These are phyloP conservation scores for Thozetella sp. DNA, from an alignment of 495 filamentous ascomycete genomes.

Conservation along the genomic window DNA sequence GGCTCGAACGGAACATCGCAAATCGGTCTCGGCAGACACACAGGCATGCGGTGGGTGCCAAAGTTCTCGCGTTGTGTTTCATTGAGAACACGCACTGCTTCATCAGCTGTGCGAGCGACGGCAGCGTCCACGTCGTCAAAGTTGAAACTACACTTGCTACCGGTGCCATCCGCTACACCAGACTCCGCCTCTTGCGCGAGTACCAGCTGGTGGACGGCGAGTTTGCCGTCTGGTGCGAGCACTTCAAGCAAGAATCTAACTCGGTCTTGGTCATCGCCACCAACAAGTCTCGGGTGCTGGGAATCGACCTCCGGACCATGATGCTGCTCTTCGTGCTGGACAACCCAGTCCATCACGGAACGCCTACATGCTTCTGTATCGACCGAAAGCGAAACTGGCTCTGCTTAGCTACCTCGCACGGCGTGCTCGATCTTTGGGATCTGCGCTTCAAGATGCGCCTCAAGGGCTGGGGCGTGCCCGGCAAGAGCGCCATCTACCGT, in stretches of 20 bases:
- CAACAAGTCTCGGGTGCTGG: slow-evolving; percentile 78
- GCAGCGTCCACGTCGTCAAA: slow-evolving; percentile 85
- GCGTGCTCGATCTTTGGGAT: slow-evolving; percentile 94
- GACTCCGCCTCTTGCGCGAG: slow-evolving; percentile 72
- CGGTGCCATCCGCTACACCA: slow-evolving; percentile 71
- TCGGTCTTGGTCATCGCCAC: slow-evolving; percentile 87
- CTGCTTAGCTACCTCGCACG: slow-evolving; percentile 87
- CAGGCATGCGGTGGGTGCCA: slow-evolving; percentile 67
- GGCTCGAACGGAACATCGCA: slow-evolving; percentile 86
- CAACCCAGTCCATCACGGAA: slow-evolving; percentile 93
- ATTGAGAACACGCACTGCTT: slow-evolving; percentile 95
- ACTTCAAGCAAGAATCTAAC: slow-evolving; percentile 78
- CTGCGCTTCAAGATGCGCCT: slow-evolving; percentile 86
- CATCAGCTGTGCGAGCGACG: slow-evolving; percentile 85
- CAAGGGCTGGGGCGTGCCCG: slow-evolving; percentile 87
- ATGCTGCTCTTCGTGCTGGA: slow-evolving; percentile 74
- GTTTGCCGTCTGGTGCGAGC: slow-evolving; percentile 88
- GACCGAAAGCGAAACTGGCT: slow-evolving; percentile 88
- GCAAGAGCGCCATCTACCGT: slow-evolving; percentile 79
- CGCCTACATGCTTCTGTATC: slow-evolving; percentile 88
- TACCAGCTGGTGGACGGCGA: slow-evolving; percentile 77
- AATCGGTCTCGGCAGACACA: slow-evolving; percentile 89
- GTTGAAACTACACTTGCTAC: slow-evolving; percentile 71
- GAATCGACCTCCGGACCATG: slow-evolving; percentile 90
- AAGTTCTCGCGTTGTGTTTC: slow-evolving; percentile 81